These are phyloP conservation scores for Sergeia podlipaevii DNA, from an alignment of 208 protist genomes.

Conservation along the genomic window DNA sequence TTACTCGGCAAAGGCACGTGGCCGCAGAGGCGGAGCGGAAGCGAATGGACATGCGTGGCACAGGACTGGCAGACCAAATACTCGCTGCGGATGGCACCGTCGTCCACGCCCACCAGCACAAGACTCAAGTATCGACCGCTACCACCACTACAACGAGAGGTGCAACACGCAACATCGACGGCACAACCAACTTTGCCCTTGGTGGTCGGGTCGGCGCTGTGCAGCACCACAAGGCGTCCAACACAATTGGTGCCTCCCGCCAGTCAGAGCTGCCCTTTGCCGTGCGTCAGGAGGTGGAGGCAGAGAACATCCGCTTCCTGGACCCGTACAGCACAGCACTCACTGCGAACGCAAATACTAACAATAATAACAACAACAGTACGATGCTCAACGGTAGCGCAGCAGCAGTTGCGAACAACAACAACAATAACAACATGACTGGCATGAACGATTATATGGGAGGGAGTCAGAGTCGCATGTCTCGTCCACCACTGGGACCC, in stretches of 20 bases:
- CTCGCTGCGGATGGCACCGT: slow-evolving; percentile 5
- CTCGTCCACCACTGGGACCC: slow-evolving; percentile 9
- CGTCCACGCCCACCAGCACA: neutral
- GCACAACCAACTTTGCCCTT: slow-evolving; percentile 61
- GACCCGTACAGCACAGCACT: slow-evolving; percentile 38
- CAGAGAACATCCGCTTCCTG: slow-evolving; percentile 67
- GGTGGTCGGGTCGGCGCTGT: slow-evolving; percentile 70
- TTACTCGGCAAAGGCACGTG: slow-evolving; percentile 73
- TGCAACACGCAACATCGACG: neutral
- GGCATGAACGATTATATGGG: slow-evolving; percentile 5
- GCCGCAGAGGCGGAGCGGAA: slow-evolving; percentile 64
- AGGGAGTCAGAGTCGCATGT: slow-evolving; percentile 8
- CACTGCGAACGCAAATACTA: slow-evolving; percentile 13
- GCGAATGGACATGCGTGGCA: slow-evolving; percentile 22
- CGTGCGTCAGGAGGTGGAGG: slow-evolving; percentile 63
- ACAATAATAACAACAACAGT: slow-evolving; percentile 36
- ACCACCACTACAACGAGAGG: neutral
- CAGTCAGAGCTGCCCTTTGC: slow-evolving; percentile 56
- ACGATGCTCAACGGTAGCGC: slow-evolving; percentile 16
- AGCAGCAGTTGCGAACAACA: neutral
- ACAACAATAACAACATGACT: slow-evolving; percentile 2
- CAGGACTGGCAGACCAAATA: slow-evolving; percentile 21
- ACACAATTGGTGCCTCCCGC: slow-evolving; percentile 61
- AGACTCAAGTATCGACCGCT: neutral
- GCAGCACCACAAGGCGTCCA: slow-evolving; percentile 66